phyloP scores from a whole-genome alignment of 1,284 basidiomycete genomes.

The Cerioporus squamosus region DNA sequence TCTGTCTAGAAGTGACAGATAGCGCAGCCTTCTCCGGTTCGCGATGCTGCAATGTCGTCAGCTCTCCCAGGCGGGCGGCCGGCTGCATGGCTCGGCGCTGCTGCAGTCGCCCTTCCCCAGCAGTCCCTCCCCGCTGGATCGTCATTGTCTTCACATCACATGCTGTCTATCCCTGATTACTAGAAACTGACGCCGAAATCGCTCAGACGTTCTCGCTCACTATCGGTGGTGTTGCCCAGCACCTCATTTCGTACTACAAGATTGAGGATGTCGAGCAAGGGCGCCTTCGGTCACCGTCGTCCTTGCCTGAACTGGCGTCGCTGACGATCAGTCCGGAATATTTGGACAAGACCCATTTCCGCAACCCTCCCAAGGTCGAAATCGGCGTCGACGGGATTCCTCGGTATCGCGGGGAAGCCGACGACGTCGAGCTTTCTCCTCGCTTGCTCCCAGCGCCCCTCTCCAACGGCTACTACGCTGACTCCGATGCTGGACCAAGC shows the following conservation, averaged over 20 bases:
- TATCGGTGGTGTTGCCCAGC: conserved; percentile 86
- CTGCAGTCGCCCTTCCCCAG: too few species aligned
- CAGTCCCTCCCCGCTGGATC: too few species aligned
- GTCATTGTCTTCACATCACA: neutral
- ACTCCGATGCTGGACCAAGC: conserved; percentile 35
- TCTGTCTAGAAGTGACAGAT: conserved; percentile 12
- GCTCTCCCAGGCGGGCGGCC: neutral
- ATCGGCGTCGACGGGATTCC: conserved; percentile 81
- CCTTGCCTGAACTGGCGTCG: conserved; percentile 85
- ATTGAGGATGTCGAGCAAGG: conserved; percentile 90
- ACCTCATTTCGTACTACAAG: conserved; percentile 96
- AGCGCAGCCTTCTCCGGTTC: conserved; percentile 7
- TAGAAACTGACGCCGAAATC: conserved; percentile 4
- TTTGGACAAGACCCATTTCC: conserved; percentile 88
- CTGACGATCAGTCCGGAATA: conserved; percentile 90
- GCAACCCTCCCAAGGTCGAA: conserved; percentile 89
- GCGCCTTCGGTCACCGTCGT: conserved; percentile 86
- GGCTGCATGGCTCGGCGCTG: neutral
- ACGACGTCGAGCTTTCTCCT: conserved; percentile 59
- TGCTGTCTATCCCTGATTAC: neutral
- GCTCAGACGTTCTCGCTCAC: conserved; percentile 89
- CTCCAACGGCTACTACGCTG: conserved; percentile 55
- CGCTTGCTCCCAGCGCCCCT: conserved; percentile 52
- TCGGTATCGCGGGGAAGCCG: conserved; percentile 81
- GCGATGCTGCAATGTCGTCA: conserved; percentile 2